Base-by-base conservation (phyloP, 1,139 yeast genomes). In the Suhomyces chickasaworum region DNA sequence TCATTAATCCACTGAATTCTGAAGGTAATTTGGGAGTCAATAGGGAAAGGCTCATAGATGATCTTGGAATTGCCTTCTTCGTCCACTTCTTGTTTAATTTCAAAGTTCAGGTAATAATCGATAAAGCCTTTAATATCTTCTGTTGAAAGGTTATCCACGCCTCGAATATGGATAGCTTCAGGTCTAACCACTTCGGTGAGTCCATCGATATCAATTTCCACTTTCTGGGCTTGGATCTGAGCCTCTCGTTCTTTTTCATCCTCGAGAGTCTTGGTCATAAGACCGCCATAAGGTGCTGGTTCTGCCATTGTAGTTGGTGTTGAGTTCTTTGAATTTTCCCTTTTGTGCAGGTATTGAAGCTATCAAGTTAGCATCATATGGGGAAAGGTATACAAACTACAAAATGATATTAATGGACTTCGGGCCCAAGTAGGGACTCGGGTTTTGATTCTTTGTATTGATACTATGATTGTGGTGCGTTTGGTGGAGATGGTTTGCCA, bases 1-100 rank as follows among this genome's bases (percentile, higher is more conserved):
- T 86, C 95, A 58, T 86, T 80, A 39, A 86, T 75, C 95, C 95
- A 86, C 57, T 86, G 84, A 22, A 85, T 64, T 42, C 71, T 66
- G 61, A 78, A 83, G 17, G 59, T 60, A 13, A 64, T 51, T 42
- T 65, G 70, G 3, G 66, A 60, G 30, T 63, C 66, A 21, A 60
- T 51, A 1, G 72, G 68, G 17, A 58, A 53, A 10, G 62, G 64
- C 32, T 62, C 63, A 46, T 66, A 68, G 18, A 43, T 42, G 4
- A 34, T 41, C 31, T 42, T 22, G 36, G 42, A n/a, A 12, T 29
- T 37, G 20, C 41, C 56, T 17, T 55, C 42, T 4, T 21, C 58
- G 10, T 54, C 56, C 21, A 56, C 64, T 54, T 63, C 40, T 18
- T 36, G 47, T n/a, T 48, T 54, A 43, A 57, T 59, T 20, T 52